Evolutionary conservation across 179 eudicot species (phyloP), one percentile per base, ranked within the genome.

Genomic region (Spergularia azorica): DNA sequence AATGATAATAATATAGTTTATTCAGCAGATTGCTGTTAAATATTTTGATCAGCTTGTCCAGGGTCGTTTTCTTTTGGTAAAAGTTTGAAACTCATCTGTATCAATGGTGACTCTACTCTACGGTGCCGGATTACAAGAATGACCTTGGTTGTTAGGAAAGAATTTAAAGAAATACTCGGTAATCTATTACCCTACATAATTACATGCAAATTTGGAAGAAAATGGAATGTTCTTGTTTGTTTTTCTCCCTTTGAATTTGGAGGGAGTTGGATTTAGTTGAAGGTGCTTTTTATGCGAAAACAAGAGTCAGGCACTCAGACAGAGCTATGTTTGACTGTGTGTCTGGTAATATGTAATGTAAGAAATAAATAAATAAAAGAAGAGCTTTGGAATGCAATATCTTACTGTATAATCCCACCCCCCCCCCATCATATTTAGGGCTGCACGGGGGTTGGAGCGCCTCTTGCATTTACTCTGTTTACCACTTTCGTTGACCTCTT

Each of bases 251-350:
- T 26, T 26, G 26, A 26, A 17, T 3, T 26, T 12, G 16, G 76
- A 63, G 59, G 75, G 84, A 50, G 72, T 68, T 58, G 62, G 78
- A 21, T 71, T 55, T 17, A 14, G 12, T 6, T 17, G 38, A 43
- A 74, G 21, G 58, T 67, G 79, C 72, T 78, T 70, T 70, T 50
- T 56, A 63, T 26, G 57, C 18, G 41, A 57, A 15, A 46, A 74
- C 57, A 56, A 78, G 50, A 63, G 84, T 69, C 76, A 70, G 77
- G 59, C 66, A 73, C 32, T 21, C 4, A 46, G 36, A 20, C 74
- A 70, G 81, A 60, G 50, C 64, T 36, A 69, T 82, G 84, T 75
- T 82, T 82, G 85, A 82, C 85, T 75, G 82, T 57, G 52, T 82
- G 82, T 78, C 85, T 78, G 76, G 72, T 73, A 13, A 26, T 26